Base-by-base conservation (phyloP, 2,329 filamentous ascomycete species). In the Pseudopithomyces maydicus region DNA sequence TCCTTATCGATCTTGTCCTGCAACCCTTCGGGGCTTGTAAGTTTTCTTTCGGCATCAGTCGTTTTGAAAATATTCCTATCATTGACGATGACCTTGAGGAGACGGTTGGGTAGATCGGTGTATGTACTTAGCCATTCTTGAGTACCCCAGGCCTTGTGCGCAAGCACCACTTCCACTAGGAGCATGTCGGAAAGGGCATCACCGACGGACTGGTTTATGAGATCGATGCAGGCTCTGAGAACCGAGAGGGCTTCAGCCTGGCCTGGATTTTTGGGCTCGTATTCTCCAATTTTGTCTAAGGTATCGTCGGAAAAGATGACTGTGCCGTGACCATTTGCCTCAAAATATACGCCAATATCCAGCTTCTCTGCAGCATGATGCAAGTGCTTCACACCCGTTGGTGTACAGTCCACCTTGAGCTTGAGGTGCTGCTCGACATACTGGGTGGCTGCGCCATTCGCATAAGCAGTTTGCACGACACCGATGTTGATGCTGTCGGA, bases 121-220 rank as follows among this genome's bases (percentile, higher is more conserved):
- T 99, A 99, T 5, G 92, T 97, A 63, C 87, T 86, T 60, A 93
- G 88, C 95, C 95, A 99, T 75, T 98, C 92, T 74, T 89, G 88
- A 44, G 92, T 88, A 23, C 86, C 88, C 93, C 93, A 99, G 65
- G 84, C 85, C 81, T 97, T 98, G 84, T 98, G 92, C 6, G 95
- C 93, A 39, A 99, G 88, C 65, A 98, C 95, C 33, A 94, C 91
- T 78, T 99, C 95, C 38, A 98, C 93, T 71, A 99, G 88, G 44
- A 99, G 86, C 85, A 97, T 90, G 78, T 99, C 95, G 0, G 92
- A 97, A 55, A 99, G 85, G 45, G 95, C 95, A 74, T 99, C 95
- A 52, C 95, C 95, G 45, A 98, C 94, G 1, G 95, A 95, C 81
- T 99, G 95, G 83, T 99, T 99, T 82, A 99, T 96, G 62, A 99